These are phyloP conservation scores for Epichloe festucae DNA, from an alignment of 2,329 filamentous ascomycete species.

Conservation along the genomic window DNA sequence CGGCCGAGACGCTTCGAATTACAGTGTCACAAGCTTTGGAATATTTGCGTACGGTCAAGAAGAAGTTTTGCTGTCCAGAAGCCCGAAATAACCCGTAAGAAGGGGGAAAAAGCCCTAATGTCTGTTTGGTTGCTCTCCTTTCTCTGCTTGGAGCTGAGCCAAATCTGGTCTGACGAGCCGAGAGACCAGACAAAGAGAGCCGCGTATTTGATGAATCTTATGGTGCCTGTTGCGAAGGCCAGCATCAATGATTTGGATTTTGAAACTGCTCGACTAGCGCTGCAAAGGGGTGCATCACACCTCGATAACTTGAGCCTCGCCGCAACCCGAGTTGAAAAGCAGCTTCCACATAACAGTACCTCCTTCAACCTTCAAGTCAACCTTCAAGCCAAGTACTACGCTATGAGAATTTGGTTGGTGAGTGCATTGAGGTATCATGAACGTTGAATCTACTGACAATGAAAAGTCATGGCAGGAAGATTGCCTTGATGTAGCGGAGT, in stretches of 20 bases:
- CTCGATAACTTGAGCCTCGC: not conserved
- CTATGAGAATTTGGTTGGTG: slow-evolving; percentile 55
- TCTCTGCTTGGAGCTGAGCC: slow-evolving; percentile 48
- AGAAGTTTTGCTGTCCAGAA: slow-evolving; percentile 11
- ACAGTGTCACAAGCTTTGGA: slow-evolving; percentile 52
- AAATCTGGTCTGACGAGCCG: slow-evolving; percentile 19
- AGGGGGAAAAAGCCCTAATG: slow-evolving; percentile 20
- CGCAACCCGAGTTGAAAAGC: not conserved
- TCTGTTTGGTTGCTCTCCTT: slow-evolving; percentile 47
- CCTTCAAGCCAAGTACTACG: slow-evolving; percentile 49
- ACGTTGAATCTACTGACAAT: slow-evolving; percentile 7
- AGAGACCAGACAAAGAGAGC: slow-evolving; percentile 22
- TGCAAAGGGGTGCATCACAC: slow-evolving; percentile 45
- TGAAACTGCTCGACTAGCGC: slow-evolving; percentile 42
- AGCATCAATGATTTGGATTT: slow-evolving; percentile 38
- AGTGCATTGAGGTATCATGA: slow-evolving; percentile 12
- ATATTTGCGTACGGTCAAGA: slow-evolving; percentile 43
- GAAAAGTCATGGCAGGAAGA: slow-evolving; percentile 60
- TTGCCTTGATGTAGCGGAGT: slow-evolving; percentile 62
- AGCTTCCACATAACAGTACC: too few species aligned
- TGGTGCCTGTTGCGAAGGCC: slow-evolving; percentile 49
- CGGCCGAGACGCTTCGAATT: slow-evolving; percentile 34
- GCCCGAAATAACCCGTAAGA: slow-evolving; percentile 7
- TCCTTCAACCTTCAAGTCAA: slow-evolving; percentile 26
- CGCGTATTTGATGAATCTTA: slow-evolving; percentile 50